Conservation (phyloP, 768 basidiomycete genomes). For the Boletales sp. region DNA sequence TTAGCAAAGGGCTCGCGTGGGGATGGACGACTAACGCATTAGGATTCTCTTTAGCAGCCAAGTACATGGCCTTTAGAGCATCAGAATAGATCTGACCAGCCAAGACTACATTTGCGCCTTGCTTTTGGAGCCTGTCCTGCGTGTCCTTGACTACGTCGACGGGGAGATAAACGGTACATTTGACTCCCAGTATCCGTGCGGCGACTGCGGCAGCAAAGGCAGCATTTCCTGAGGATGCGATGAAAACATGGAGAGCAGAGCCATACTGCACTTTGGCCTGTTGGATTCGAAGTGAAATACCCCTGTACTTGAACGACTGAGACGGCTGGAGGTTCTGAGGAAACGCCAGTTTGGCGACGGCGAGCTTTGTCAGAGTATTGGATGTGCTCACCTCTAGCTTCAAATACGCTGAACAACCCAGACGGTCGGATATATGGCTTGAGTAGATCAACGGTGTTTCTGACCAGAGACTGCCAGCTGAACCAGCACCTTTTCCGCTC, state of each 20-base stretch:
- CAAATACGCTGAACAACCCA: slow-evolving; percentile 56
- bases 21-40: slow-evolving; percentile 34
- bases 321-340: slow-evolving; percentile 66
- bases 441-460: slow-evolving; percentile 69
- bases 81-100: slow-evolving; percentile 57
- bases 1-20: not conserved
- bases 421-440: slow-evolving; percentile 47
- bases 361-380: no score
- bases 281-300: slow-evolving; percentile 60
- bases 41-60: slow-evolving; percentile 40
- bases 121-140: slow-evolving; percentile 45
- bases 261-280: slow-evolving; percentile 50
- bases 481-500: not conserved
- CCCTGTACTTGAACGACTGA: slow-evolving; percentile 76
- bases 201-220: slow-evolving; percentile 68
- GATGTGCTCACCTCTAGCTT: slow-evolving; percentile 60
- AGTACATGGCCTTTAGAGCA: slow-evolving; percentile 49
- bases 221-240: slow-evolving; percentile 82
- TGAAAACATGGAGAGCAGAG: slow-evolving; percentile 53
- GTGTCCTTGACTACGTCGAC: slow-evolving; percentile 47
- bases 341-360: not conserved
- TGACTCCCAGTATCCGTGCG: slow-evolving; percentile 49
- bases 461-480: slow-evolving; percentile 44
- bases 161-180: slow-evolving; percentile 69
- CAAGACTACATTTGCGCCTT: slow-evolving; percentile 58